phyloP scores from a whole-genome alignment of 208 protist species.

The Angomonas deanei region DNA sequence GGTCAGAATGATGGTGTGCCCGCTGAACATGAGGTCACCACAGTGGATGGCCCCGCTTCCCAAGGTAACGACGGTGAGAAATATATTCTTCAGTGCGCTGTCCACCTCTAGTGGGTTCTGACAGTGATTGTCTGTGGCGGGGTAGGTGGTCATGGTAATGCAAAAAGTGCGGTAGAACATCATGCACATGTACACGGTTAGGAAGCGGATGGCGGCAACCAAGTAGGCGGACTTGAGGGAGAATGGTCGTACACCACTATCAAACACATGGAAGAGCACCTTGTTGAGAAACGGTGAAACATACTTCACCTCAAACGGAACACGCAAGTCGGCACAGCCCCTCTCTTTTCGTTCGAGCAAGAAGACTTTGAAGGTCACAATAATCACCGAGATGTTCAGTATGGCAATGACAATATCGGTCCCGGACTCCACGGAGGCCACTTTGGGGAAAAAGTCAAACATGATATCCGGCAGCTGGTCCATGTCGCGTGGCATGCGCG shows the following conservation, averaged over 20 bases:
- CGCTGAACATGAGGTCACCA: slow-evolving; percentile 88
- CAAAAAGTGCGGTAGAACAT: slow-evolving; percentile 65
- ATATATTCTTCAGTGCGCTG: slow-evolving; percentile 58
- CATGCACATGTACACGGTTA: slow-evolving; percentile 52
- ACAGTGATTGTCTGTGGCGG: slow-evolving; percentile 78
- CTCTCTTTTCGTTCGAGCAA: slow-evolving; percentile 41
- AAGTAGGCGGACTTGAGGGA: slow-evolving; percentile 21
- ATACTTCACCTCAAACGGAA: slow-evolving; percentile 13
- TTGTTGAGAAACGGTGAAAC: slow-evolving; percentile 21
- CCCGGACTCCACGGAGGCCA: slow-evolving; percentile 29
- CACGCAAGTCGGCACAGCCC: slow-evolving; percentile 14
- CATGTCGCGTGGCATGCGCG: slow-evolving; percentile 62
- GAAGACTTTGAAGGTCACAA: slow-evolving; percentile 54
- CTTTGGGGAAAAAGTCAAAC: slow-evolving; percentile 57
- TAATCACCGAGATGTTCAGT: slow-evolving; percentile 32
- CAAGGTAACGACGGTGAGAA: slow-evolving; percentile 77
- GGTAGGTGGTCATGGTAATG: slow-evolving; percentile 76
- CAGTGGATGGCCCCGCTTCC: slow-evolving; percentile 80
- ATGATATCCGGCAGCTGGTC: slow-evolving; percentile 65
- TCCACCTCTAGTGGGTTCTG: slow-evolving; percentile 57
- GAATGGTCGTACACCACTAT: slow-evolving; percentile 35
- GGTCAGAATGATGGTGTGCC: slow-evolving; percentile 83
- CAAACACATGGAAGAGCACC: slow-evolving; percentile 42
- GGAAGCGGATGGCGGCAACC: slow-evolving; percentile 66
- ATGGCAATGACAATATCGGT: slow-evolving; percentile 57